These are phyloP conservation scores for Cubamyces sp. DNA, from an alignment of 768 basidiomycete genomes.

Conservation along the genomic window DNA sequence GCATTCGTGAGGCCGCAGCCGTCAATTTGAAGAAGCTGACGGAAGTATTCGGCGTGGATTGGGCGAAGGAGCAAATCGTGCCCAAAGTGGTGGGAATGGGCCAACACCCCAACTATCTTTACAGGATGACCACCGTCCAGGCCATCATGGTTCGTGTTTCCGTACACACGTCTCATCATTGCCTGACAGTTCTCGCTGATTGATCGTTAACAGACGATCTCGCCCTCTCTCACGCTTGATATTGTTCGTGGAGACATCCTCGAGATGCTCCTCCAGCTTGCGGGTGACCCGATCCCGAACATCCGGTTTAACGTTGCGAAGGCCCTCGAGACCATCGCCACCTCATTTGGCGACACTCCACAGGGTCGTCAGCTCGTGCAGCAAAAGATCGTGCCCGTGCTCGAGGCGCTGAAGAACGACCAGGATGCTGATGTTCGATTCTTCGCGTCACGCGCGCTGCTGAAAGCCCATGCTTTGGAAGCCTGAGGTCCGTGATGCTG, in stretches of 20 bases:
- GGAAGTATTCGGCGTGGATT: slow-evolving; percentile 98
- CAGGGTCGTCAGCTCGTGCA: slow-evolving; percentile 79
- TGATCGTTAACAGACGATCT: slow-evolving; percentile 72
- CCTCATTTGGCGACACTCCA: slow-evolving; percentile 59
- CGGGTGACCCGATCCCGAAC: slow-evolving; percentile 93
- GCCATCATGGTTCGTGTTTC: slow-evolving; percentile 82
- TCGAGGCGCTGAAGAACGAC: slow-evolving; percentile 88
- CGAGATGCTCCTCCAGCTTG: slow-evolving; percentile 78
- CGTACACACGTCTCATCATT: slow-evolving; percentile 8
- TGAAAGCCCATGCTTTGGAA: slow-evolving; percentile 50
- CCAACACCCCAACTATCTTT: slow-evolving; percentile 94
- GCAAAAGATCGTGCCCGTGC: slow-evolving; percentile 74
- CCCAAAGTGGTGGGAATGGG: slow-evolving; percentile 99
- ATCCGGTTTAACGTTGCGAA: slow-evolving; percentile 99
- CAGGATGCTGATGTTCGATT: slow-evolving; percentile 95
- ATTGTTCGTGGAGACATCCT: slow-evolving; percentile 86
- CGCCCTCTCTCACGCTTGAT: slow-evolving; percentile 83
- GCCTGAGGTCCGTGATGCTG: slow-evolving; percentile 40
- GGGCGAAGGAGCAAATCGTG: slow-evolving; percentile 92
- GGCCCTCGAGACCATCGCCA: slow-evolving; percentile 86
- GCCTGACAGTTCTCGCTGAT: slow-evolving; percentile 11
- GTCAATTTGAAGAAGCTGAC: slow-evolving; percentile 96
- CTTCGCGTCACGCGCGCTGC: slow-evolving; percentile 83
- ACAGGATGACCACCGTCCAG: slow-evolving; percentile 98
- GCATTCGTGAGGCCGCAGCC: slow-evolving; percentile 98